A percentile compares a stretch with the other conserved stretches of the same genome.
Evolutionary conservation across 2,329 filamentous ascomycete species (phyloP).

Genomic region (Zarea fungicola): DNA sequence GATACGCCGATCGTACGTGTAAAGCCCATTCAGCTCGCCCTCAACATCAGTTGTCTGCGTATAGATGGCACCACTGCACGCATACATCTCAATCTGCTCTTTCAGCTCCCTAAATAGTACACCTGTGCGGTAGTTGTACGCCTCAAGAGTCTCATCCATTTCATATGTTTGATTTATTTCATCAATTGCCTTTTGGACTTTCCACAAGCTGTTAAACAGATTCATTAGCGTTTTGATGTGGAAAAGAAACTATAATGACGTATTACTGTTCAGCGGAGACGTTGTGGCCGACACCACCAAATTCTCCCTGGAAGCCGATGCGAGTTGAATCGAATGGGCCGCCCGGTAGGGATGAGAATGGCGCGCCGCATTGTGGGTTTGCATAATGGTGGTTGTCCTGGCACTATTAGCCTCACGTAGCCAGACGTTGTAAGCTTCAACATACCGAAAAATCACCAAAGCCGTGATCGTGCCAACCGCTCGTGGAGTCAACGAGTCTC

Average conservation of each 20-base stretch:
- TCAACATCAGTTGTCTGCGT: constrained; percentile 73
- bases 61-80: constrained; percentile 64
- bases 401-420: not conserved
- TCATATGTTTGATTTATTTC: constrained; percentile 64
- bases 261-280: constrained; percentile 55
- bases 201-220: constrained; percentile 51
- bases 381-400: constrained; percentile 69
- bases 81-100: constrained; percentile 54
- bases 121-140: constrained; percentile 63
- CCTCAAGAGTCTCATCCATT: constrained; percentile 49
- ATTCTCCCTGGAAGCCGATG: constrained; percentile 67
- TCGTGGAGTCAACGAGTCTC: constrained; percentile 56
- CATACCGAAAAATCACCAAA: constrained; percentile 55
- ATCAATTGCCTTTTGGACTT: constrained; percentile 52
- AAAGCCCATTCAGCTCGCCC: constrained; percentile 66
- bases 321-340: constrained; percentile 52
- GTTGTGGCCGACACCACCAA: constrained; percentile 64
- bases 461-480: constrained; percentile 64
- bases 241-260: not conserved
- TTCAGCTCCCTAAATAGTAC: constrained; percentile 55
- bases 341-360: constrained; percentile 56
- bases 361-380: constrained; percentile 64
- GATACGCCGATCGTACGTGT: constrained; percentile 62
- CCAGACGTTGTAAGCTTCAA: not conserved
- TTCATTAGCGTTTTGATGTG: not conserved